Percentiles rank a stretch among this genome's conserved stretches.
Evolutionary conservation across 176 grass and related monocot species (phyloP).

Genomic region (Eragrostis nindensis): DNA sequence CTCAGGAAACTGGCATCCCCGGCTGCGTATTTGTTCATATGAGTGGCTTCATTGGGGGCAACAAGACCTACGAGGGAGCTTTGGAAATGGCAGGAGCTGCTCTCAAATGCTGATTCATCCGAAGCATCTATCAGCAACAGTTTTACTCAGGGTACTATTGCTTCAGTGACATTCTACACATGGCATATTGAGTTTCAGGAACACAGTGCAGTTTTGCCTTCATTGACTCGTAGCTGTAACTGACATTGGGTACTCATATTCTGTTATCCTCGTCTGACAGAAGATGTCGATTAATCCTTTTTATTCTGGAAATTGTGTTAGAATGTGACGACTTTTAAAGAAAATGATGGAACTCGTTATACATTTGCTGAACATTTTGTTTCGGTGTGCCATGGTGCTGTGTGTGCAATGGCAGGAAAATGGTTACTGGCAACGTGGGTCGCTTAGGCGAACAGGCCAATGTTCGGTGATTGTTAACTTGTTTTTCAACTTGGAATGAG

Average conservation of each 20-base stretch:
- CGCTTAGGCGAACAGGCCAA: not conserved
- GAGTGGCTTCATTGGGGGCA: constrained; percentile 95
- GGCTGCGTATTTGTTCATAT: constrained; percentile 92
- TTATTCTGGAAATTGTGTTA: not conserved
- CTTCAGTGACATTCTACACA: not conserved
- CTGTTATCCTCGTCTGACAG: not conserved
- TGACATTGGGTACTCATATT: constrained; percentile 11
- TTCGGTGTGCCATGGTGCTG: not conserved
- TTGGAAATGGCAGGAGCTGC: constrained; percentile 88
- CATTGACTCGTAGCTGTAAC: not conserved
- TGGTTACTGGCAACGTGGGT: not conserved
- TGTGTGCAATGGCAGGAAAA: not conserved
- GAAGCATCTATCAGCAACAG: too few species aligned
- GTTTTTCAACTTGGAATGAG: not conserved
- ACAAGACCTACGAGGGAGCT: constrained; percentile 80
- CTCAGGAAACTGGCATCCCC: constrained; percentile 65
- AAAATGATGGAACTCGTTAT: not conserved
- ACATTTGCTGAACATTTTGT: not conserved
- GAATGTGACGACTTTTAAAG: not conserved
- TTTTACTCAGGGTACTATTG: too few species aligned
- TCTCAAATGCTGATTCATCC: constrained; percentile 62
- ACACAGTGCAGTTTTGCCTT: not conserved
- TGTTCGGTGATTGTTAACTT: not conserved
- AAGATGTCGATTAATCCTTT: not conserved
- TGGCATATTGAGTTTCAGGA: not conserved